phyloP scores from a whole-genome alignment of 2,329 filamentous ascomycete genomes.

The Alternaria triticimaculans region DNA sequence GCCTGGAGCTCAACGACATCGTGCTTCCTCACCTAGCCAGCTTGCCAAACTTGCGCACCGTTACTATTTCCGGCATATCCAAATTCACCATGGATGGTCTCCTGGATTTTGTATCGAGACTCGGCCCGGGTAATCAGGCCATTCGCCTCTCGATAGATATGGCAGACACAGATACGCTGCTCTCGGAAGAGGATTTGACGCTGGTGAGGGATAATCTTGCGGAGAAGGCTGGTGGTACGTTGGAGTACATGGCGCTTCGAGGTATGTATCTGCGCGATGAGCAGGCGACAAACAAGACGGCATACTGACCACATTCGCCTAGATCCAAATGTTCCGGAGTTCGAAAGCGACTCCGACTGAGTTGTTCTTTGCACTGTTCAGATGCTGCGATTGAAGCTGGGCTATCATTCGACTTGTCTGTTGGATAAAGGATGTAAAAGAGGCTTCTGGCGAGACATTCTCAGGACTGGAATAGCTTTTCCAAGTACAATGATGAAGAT shows the following conservation, averaged over 20 bases:
- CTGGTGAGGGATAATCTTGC: conserved; percentile 48
- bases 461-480: background rate
- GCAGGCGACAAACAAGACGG: background rate
- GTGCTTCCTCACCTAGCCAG: conserved; percentile 54
- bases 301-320: conserved; percentile 1
- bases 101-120: conserved; percentile 50
- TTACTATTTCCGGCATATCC: conserved; percentile 64
- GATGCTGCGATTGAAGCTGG: background rate
- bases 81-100: conserved; percentile 62
- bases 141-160: conserved; percentile 54
- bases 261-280: conserved; percentile 40
- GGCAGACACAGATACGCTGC: conserved; percentile 52
- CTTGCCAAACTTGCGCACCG: conserved; percentile 57
- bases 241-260: conserved; percentile 54
- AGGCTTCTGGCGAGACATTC: background rate
- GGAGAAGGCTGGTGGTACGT: conserved; percentile 51
- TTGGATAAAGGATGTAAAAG: background rate
- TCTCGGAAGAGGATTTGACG: conserved; percentile 50
- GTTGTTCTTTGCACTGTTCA: background rate
- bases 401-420: background rate
- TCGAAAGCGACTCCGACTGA: conserved; percentile 55
- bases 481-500: background rate
- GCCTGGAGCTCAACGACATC: conserved; percentile 60
- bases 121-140: conserved; percentile 52
- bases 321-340: conserved; percentile 57